Evolutionary conservation across 2,329 filamentous ascomycete genomes (phyloP).

Genomic region (Beauveria pseudobassiana): DNA sequence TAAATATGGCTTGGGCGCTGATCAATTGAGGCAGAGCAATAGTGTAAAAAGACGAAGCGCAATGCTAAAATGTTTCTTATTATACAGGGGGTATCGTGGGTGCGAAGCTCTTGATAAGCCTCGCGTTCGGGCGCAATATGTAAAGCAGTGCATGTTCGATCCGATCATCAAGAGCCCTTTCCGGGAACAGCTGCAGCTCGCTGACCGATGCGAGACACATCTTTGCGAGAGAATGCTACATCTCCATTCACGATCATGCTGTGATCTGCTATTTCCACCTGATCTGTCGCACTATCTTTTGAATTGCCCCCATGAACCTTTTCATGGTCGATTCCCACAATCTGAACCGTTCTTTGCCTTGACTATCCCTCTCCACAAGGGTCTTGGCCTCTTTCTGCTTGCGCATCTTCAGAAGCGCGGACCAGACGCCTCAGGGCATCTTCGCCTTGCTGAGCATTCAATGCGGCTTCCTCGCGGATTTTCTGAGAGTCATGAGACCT

Average conservation of each 20-base stretch:
- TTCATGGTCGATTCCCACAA: constrained; percentile 57
- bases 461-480: constrained; percentile 51
- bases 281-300: constrained; percentile 26
- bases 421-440: constrained; percentile 53
- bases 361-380: constrained; percentile 43
- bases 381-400: constrained; percentile 57
- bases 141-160: not conserved
- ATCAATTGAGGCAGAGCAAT: no score
- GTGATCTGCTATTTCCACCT: constrained; percentile 50
- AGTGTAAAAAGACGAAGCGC: not conserved
- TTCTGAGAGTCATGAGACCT: constrained; percentile 45
- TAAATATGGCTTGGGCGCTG: no score
- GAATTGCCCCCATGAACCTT: constrained; percentile 36
- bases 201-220: constrained; percentile 41
- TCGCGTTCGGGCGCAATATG: not conserved
- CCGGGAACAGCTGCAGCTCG: constrained; percentile 21
- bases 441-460: constrained; percentile 54
- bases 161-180: not conserved
- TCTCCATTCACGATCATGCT: constrained; percentile 59
- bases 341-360: constrained; percentile 48
- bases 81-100: not conserved
- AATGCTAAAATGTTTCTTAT: not conserved
- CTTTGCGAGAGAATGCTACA: constrained; percentile 43
- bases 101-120: not conserved
- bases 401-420: constrained; percentile 54